phyloP scores from a whole-genome alignment of 768 basidiomycete species.

The Leccinum imitatum region DNA sequence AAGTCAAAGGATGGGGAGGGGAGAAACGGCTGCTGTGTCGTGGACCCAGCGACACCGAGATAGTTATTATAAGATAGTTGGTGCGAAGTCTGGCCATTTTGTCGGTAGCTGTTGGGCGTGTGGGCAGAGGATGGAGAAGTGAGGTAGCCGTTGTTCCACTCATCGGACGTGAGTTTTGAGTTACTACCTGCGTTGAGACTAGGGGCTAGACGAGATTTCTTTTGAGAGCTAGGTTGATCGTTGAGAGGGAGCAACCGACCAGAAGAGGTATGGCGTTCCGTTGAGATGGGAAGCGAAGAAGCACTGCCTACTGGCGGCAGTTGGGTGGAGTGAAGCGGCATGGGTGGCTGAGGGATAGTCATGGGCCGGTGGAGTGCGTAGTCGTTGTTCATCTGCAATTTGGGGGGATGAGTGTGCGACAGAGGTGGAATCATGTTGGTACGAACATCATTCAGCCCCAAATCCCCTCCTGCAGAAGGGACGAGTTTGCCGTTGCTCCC shows the following conservation, averaged over 20 bases:
- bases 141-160: conserved; percentile 31
- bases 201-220: conserved; percentile 32
- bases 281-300: conserved; percentile 35
- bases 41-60: conserved; percentile 15
- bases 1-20: conserved; percentile 30
- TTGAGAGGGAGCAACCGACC: conserved; percentile 32
- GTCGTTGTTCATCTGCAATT: conserved; percentile 24
- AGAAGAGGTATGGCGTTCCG: conserved; percentile 33
- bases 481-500: conserved; percentile 19
- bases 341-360: conserved; percentile 35
- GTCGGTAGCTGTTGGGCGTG: conserved; percentile 28
- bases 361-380: conserved; percentile 32
- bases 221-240: conserved; percentile 27
- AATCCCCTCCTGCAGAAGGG: conserved; percentile 18
- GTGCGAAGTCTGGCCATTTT: conserved; percentile 30
- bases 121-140: conserved; percentile 32
- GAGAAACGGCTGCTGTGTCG: conserved; percentile 24
- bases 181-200: conserved; percentile 21
- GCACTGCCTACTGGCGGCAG: conserved; percentile 18
- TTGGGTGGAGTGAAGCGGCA: conserved; percentile 31
- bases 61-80: conserved; percentile 27
- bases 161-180: conserved; percentile 28
- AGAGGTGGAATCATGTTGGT: not conserved
- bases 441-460: conserved; percentile 29
- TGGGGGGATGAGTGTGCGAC: conserved; percentile 3